A percentile compares a stretch with the other conserved stretches of the same genome.
Conservation (phyloP, 2,329 filamentous ascomycete genomes). For the Alternaria tenuissima region DNA sequence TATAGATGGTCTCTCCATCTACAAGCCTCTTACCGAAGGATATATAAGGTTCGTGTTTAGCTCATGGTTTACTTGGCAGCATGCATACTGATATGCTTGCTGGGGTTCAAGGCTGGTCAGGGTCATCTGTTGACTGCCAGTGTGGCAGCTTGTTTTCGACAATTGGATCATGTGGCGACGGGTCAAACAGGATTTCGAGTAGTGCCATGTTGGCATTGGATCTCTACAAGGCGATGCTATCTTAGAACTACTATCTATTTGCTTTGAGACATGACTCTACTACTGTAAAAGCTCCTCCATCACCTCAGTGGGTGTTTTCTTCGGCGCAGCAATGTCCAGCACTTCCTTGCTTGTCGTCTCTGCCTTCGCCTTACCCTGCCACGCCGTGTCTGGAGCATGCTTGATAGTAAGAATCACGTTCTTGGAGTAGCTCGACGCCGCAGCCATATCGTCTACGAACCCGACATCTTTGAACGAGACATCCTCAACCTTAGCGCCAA, state of each 20-base stretch:
- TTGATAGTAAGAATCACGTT: conserved; percentile 21
- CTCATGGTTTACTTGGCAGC: background rate
- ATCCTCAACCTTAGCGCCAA: conserved; percentile 20
- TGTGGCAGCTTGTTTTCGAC: background rate
- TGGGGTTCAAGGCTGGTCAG: background rate
- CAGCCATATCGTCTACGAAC: conserved; percentile 20
- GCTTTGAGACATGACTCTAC: background rate
- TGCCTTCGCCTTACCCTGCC: conserved; percentile 19
- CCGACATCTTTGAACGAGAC: conserved; percentile 21
- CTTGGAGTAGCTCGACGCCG: conserved; percentile 13
- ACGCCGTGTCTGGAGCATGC: conserved; percentile 10
- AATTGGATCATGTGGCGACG: background rate
- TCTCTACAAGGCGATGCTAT: background rate
- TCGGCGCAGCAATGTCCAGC: conserved; percentile 20
- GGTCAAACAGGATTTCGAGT: background rate
- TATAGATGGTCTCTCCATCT: background rate
- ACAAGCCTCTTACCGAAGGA: background rate
- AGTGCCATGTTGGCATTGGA: background rate
- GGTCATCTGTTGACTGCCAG: background rate
- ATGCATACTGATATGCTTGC: background rate
- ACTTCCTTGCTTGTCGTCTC: conserved; percentile 27
- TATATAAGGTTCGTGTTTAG: background rate
- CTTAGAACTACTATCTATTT: background rate
- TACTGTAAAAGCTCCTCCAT: background rate
- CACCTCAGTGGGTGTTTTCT: conserved; percentile 1